Conservation (phyloP, 305 asterid species). For the Fraxinus angustifolia region DNA sequence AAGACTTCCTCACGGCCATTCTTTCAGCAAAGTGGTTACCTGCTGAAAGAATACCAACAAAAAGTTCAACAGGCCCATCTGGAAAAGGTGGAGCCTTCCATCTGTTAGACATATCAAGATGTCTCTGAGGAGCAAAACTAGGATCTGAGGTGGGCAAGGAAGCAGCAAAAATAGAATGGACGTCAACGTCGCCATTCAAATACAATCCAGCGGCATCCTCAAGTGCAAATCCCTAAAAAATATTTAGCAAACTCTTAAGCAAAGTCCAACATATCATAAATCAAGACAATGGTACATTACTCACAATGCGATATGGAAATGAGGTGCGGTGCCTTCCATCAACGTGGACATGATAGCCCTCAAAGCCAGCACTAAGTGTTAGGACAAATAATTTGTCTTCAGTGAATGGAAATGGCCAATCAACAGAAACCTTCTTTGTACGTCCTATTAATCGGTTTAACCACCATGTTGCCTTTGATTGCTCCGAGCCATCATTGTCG, state of each 20-base stretch:
- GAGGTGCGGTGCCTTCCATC: slow-evolving; percentile 38
- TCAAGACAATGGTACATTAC: slow-evolving; percentile 1
- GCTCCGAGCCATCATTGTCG: slow-evolving; percentile 25
- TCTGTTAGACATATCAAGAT: slow-evolving; percentile 28
- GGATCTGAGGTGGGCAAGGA: slow-evolving; percentile 34
- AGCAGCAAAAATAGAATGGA: slow-evolving; percentile 30
- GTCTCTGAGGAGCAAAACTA: slow-evolving; percentile 34
- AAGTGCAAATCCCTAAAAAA: slow-evolving; percentile 28
- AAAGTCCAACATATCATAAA: background rate
- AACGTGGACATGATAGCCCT: slow-evolving; percentile 36
- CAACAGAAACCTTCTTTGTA: slow-evolving; percentile 29
- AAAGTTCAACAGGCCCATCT: slow-evolving; percentile 27
- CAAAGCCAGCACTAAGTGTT: slow-evolving; percentile 36
- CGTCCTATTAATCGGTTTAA: slow-evolving; percentile 36
- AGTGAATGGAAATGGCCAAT: slow-evolving; percentile 36
- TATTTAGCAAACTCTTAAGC: background rate
- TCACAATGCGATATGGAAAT: slow-evolving; percentile 34
- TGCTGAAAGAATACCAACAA: slow-evolving; percentile 24
- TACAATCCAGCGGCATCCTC: slow-evolving; percentile 35
- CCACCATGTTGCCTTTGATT: slow-evolving; percentile 35
- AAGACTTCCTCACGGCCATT: background rate
- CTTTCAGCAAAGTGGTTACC: background rate
- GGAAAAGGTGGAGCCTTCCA: slow-evolving; percentile 35
- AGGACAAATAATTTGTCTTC: slow-evolving; percentile 31
- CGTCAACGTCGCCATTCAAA: slow-evolving; percentile 32